A percentile compares a stretch with the other conserved stretches of the same genome.
phyloP scores from a whole-genome alignment of 2,329 filamentous ascomycete species.

The Diaporthe sp. region DNA sequence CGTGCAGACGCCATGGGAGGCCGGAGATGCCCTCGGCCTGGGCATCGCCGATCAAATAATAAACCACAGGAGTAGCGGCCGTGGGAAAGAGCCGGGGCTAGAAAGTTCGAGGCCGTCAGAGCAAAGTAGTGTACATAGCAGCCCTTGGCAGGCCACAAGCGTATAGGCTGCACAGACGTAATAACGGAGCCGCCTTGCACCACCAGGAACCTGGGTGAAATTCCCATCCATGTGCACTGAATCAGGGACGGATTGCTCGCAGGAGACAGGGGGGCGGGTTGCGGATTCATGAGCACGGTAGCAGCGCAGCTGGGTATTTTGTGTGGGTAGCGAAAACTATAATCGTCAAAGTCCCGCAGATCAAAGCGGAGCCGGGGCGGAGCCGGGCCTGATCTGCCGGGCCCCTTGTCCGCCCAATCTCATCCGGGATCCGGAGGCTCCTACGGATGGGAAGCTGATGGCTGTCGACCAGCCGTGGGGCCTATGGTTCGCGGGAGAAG shows the following conservation, averaged over 20 bases:
- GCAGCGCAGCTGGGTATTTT: not conserved
- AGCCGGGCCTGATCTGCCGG: constrained; percentile 1
- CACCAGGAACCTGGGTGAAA: not conserved
- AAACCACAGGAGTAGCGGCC: not conserved
- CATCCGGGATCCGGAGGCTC: constrained; percentile 5
- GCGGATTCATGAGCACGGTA: not conserved
- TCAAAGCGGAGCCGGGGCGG: constrained; percentile 9
- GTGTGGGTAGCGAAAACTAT: not conserved
- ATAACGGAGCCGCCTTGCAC: not conserved
- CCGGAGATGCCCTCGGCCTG: not conserved
- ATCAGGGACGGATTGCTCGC: constrained; percentile 18
- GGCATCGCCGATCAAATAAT: not conserved
- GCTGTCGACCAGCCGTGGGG: no score
- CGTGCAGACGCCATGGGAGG: not conserved
- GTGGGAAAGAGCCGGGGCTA: no score
- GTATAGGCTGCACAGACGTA: not conserved
- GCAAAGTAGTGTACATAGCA: not conserved
- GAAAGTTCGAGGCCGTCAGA: not conserved
- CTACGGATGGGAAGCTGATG: not conserved
- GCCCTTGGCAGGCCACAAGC: not conserved
- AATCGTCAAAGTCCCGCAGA: constrained; percentile 6
- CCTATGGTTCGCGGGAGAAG: no score
- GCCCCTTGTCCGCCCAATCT: not conserved
- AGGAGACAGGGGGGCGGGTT: not conserved
- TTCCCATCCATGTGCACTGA: not conserved